phyloP scores from a whole-genome alignment of 352 stramenopile genomes.

The Pythium sukuiense region DNA sequence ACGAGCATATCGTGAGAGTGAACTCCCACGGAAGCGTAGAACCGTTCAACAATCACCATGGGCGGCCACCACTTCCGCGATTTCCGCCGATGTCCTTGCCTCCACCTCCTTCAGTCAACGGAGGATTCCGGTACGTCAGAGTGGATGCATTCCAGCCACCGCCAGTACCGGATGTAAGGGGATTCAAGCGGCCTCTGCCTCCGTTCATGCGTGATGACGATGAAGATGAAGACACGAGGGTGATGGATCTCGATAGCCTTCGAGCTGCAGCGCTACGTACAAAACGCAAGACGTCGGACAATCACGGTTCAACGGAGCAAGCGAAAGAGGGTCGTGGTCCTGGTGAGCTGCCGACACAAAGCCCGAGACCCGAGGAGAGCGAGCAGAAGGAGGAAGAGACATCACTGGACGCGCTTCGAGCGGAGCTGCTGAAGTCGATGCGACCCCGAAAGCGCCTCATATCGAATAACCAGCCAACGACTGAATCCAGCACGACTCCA shows the following conservation, averaged over 20 bases:
- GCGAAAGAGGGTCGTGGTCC: not conserved
- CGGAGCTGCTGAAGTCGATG: constrained; percentile 15
- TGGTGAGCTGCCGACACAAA: not conserved
- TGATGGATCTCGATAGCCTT: constrained; percentile 67
- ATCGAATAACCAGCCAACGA: not conserved
- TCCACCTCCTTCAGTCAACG: constrained; percentile 5
- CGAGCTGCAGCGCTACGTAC: constrained; percentile 62
- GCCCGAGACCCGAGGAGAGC: too few species aligned
- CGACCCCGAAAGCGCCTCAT: constrained; percentile 4
- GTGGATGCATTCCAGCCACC: constrained; percentile 4
- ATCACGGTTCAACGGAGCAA: not conserved
- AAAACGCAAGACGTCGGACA: constrained; percentile 32
- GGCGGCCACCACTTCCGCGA: constrained; percentile 9
- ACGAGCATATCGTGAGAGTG: constrained; percentile 74
- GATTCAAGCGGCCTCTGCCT: constrained; percentile 14
- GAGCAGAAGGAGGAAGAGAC: constrained; percentile 3
- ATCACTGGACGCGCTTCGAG: constrained; percentile 18
- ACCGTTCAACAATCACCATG: constrained; percentile 33
- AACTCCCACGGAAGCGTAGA: constrained; percentile 64
- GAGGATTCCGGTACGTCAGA: constrained; percentile 22
- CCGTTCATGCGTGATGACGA: not conserved
- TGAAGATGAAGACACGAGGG: constrained; percentile 14
- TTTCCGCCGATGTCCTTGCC: not conserved
- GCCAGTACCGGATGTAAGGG: not conserved
- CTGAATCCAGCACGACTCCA: too few species aligned